A percentile compares a stretch with the other conserved stretches of the same genome.
Evolutionary conservation across 352 stramenopile species (phyloP).

Genomic region (Globisporangium irregulare): DNA sequence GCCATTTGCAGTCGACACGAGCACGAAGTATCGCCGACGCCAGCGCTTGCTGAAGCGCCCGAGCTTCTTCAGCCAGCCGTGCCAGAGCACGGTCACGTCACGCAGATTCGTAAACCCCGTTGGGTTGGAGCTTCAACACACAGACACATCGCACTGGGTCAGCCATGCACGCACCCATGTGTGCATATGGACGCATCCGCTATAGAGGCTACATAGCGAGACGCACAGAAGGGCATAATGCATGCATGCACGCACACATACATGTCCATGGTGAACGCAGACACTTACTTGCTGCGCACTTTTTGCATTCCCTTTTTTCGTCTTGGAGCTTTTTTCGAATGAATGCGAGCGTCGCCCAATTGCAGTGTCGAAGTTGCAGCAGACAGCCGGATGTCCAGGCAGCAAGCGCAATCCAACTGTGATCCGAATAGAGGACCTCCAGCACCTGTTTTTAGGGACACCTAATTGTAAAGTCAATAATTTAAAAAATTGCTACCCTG

Average conservation of each 20-base stretch:
- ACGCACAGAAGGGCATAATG: background rate
- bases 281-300: conserved; percentile 45
- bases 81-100: conserved; percentile 73
- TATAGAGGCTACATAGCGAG: background rate
- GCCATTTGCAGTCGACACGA: conserved; percentile 59
- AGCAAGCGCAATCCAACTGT: no score
- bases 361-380: conserved; percentile 6
- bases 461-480: no score
- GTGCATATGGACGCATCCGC: background rate
- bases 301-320: conserved; percentile 35
- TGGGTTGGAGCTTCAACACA: conserved; percentile 35
- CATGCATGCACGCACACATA: no score
- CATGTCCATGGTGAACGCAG: background rate
- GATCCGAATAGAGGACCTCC: no score
- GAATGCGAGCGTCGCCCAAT: background rate
- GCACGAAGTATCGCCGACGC: conserved; percentile 76
- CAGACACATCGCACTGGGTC: background rate
- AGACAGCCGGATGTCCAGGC: no score
- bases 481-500: no score
- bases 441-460: no score
- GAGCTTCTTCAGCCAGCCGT: conserved; percentile 84
- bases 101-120: conserved; percentile 46
- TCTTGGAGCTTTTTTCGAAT: conserved; percentile 4
- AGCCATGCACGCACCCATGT: background rate
- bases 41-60: conserved; percentile 81